phyloP scores from a whole-genome alignment of 805 yeast species.

The Suhomyces pyralidae region DNA sequence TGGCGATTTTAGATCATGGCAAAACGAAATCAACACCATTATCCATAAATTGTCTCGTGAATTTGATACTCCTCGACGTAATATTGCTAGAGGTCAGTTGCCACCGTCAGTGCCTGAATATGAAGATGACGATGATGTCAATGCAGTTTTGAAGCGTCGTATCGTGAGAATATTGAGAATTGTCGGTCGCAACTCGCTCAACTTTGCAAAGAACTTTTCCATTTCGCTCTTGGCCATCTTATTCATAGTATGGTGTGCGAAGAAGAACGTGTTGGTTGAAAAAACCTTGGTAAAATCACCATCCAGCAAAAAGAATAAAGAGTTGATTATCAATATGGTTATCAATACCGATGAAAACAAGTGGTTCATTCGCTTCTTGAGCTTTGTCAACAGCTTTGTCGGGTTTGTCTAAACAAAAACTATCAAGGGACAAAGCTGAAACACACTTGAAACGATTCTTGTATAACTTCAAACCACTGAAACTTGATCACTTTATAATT shows the following conservation, averaged over 20 bases:
- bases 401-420: slow-evolving; percentile 36
- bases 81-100: background rate
- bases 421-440: background rate
- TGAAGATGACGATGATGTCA: slow-evolving; percentile 15
- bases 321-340: slow-evolving; percentile 42
- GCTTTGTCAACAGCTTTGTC: slow-evolving; percentile 37
- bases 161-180: slow-evolving; percentile 21
- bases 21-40: slow-evolving; percentile 48
- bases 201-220: slow-evolving; percentile 32
- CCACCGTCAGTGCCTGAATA: slow-evolving; percentile 9
- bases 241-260: slow-evolving; percentile 41
- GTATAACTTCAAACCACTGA: background rate
- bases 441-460: background rate
- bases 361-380: slow-evolving; percentile 41
- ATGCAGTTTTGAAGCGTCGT: slow-evolving; percentile 19
- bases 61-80: slow-evolving; percentile 7
- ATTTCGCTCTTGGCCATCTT: slow-evolving; percentile 35
- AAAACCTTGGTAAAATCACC: slow-evolving; percentile 39
- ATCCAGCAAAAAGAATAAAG: slow-evolving; percentile 25
- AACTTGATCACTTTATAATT: background rate
- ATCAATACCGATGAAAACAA: slow-evolving; percentile 41
- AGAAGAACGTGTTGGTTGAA: slow-evolving; percentile 37
- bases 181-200: slow-evolving; percentile 27
- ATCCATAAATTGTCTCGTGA: slow-evolving; percentile 46
- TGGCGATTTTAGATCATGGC: slow-evolving; percentile 52